phyloP scores from a whole-genome alignment of 306 rosid genomes.

The Gleditsia sinensis region DNA sequence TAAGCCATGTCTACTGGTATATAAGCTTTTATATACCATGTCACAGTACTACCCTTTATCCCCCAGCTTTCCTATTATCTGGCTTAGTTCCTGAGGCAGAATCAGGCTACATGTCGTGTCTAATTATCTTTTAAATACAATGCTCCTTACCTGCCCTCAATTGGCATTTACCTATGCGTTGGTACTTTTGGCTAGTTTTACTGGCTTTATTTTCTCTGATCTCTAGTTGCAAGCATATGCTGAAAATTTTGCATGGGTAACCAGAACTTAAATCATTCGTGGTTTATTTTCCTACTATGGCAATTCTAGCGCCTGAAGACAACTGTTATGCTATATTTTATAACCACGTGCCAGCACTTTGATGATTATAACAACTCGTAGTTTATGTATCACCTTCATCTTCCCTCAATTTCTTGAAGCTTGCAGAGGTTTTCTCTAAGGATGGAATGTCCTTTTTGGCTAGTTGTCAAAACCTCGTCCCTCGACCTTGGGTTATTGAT shows the following conservation, averaged over 20 bases:
- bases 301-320: background rate
- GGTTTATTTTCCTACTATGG: constrained; percentile 1
- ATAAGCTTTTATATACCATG: background rate
- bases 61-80: background rate
- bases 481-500: constrained; percentile 95
- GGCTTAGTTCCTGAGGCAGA: constrained; percentile 17
- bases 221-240: background rate
- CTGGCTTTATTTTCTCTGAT: constrained; percentile 5
- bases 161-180: background rate
- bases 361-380: constrained; percentile 15
- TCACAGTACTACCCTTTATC: background rate
- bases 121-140: background rate
- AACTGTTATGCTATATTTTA: constrained; percentile 13
- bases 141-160: constrained; percentile 10
- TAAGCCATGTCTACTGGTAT: background rate
- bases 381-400: constrained; percentile 27
- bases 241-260: background rate
- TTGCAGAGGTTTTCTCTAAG: constrained; percentile 85
- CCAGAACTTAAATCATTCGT: background rate
- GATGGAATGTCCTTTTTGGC: constrained; percentile 90
- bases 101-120: background rate
- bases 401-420: constrained; percentile 62
- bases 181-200: constrained; percentile 20
- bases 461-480: constrained; percentile 82
- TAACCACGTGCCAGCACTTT: constrained; percentile 1